phyloP scores from a whole-genome alignment of 352 stramenopile species.

The Pythium folliculosum region DNA sequence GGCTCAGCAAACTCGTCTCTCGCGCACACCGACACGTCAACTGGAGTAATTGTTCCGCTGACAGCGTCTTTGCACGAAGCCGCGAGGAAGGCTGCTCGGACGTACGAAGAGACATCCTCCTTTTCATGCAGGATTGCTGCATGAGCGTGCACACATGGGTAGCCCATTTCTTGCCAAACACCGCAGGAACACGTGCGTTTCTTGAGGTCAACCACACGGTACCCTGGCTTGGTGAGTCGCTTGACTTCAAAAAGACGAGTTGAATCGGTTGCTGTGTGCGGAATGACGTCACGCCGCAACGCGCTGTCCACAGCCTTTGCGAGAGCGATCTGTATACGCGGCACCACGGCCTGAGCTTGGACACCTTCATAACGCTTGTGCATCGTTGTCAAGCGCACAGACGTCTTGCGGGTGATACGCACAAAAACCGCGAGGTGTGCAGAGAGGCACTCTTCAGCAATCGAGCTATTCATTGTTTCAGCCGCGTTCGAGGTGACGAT shows the following conservation, averaged over 20 bases:
- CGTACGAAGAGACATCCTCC: not conserved
- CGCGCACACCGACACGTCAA: too few species aligned
- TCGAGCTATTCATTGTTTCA: not conserved
- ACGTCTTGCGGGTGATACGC: not conserved
- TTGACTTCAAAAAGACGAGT: not conserved
- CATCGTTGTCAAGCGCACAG: too few species aligned
- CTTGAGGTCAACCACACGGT: not conserved
- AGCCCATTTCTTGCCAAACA: not conserved
- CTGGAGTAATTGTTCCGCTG: not conserved
- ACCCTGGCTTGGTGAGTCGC: not conserved
- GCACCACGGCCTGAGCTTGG: not conserved
- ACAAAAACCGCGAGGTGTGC: not conserved
- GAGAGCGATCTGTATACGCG: not conserved
- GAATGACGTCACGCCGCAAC: not conserved
- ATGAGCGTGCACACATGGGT: not conserved
- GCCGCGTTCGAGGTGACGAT: conserved; percentile 1
- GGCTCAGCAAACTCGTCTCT: too few species aligned
- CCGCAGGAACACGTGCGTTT: not conserved
- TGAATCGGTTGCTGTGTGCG: not conserved
- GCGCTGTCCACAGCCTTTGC: not conserved
- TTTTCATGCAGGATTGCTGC: not conserved
- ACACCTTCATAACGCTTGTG: not conserved
- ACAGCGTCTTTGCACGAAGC: not conserved
- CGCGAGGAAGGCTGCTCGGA: not conserved
- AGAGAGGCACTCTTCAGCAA: not conserved